Percentiles rank a stretch among this genome's conserved stretches.
Evolutionary conservation across 345 rosid genomes (phyloP).

Genomic region (Hevea brasiliensis): DNA sequence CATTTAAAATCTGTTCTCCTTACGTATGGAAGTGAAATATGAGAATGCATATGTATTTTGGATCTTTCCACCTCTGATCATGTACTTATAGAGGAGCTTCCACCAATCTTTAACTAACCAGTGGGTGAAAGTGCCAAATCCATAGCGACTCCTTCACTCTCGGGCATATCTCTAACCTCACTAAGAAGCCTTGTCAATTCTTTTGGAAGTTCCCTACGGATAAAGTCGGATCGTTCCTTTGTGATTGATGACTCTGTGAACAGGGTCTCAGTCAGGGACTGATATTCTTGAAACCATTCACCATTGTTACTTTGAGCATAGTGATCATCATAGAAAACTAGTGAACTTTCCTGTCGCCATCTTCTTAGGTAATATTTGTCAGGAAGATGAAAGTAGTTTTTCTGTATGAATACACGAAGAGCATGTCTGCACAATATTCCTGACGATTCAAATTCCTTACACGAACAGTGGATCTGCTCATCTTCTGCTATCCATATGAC

Average conservation of each 20-base stretch:
- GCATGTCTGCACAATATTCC: constrained; percentile 84
- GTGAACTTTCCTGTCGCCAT: constrained; percentile 64
- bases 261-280: constrained; percentile 62
- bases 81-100: neutral
- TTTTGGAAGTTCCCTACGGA: constrained; percentile 52
- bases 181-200: constrained; percentile 40
- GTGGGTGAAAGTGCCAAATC: constrained; percentile 2
- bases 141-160: constrained; percentile 9
- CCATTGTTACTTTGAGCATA: constrained; percentile 42
- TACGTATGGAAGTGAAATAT: neutral
- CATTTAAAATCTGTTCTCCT: neutral
- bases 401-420: constrained; percentile 60
- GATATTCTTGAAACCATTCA: constrained; percentile 58
- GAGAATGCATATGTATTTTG: neutral
- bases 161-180: constrained; percentile 55
- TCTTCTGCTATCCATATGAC: constrained; percentile 73
- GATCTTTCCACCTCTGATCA: neutral
- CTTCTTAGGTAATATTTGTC: constrained; percentile 71
- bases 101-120: neutral
- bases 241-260: constrained; percentile 61
- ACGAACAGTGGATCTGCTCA: constrained; percentile 81
- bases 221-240: constrained; percentile 54
- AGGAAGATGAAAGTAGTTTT: constrained; percentile 80
- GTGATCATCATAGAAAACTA: constrained; percentile 43
- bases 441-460: constrained; percentile 86